Percentiles rank a stretch among this genome's conserved stretches.
Evolutionary conservation across 495 filamentous ascomycete species (phyloP).

Genomic region (Aspergillus ostianus): DNA sequence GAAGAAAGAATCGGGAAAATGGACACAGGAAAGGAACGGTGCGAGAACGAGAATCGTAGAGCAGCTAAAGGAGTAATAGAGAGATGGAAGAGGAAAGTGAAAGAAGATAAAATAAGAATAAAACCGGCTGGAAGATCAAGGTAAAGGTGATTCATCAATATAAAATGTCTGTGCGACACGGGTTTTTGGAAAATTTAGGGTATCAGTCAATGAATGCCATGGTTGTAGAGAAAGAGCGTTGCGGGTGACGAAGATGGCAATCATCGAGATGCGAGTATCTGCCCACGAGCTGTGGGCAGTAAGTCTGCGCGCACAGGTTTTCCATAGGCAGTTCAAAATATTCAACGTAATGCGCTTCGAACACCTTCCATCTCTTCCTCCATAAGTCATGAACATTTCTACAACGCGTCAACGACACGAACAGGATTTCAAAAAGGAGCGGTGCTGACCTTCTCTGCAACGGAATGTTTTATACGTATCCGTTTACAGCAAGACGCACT

Average conservation of each 20-base stretch:
- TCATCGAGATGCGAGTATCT: neutral
- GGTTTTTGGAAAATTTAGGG: slow-evolving; percentile 8
- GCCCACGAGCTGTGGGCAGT: neutral
- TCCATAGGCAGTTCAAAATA: slow-evolving; percentile 10
- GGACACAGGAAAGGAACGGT: slow-evolving; percentile 19
- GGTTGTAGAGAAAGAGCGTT: neutral
- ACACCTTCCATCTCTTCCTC: slow-evolving; percentile 8
- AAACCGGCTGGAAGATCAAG: slow-evolving; percentile 14
- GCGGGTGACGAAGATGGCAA: slow-evolving; percentile 5
- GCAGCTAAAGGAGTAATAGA: slow-evolving; percentile 12
- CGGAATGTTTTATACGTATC: slow-evolving; percentile 1
- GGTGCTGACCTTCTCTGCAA: slow-evolving; percentile 24
- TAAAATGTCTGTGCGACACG: slow-evolving; percentile 4
- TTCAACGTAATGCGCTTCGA: slow-evolving; percentile 15
- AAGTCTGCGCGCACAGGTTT: neutral
- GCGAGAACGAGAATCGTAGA: neutral
- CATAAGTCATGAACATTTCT: slow-evolving; percentile 23
- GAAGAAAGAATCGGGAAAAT: slow-evolving; percentile 35
- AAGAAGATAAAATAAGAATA: slow-evolving; percentile 21
- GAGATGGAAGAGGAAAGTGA: slow-evolving; percentile 21
- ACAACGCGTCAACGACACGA: slow-evolving; percentile 8
- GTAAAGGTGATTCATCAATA: slow-evolving; percentile 9
- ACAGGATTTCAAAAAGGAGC: slow-evolving; percentile 3
- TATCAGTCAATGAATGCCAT: slow-evolving; percentile 13
- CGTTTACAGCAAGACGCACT: slow-evolving; percentile 44